Percentiles rank a stretch among this genome's conserved stretches.
phyloP scores from a whole-genome alignment of 2,329 filamentous ascomycete genomes.

The Alternaria panax region DNA sequence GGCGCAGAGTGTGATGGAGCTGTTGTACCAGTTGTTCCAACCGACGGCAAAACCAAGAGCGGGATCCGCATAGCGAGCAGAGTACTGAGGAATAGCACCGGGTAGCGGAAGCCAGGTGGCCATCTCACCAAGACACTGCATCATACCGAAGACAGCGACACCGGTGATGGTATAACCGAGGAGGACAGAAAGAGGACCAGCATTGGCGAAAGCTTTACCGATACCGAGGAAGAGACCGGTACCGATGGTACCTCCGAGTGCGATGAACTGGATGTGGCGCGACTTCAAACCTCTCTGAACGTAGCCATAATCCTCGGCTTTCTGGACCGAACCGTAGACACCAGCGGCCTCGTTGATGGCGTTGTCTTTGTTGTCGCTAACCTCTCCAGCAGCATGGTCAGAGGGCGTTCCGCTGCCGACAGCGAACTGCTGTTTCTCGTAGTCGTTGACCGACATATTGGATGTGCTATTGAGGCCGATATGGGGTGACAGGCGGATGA shows the following conservation, averaged over 20 bases:
- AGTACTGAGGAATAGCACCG: constrained; percentile 48
- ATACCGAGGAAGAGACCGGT: constrained; percentile 49
- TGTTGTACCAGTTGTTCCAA: constrained; percentile 43
- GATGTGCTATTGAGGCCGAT: not conserved
- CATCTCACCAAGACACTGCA: constrained; percentile 55
- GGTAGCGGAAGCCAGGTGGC: constrained; percentile 52
- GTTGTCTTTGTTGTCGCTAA: constrained; percentile 33
- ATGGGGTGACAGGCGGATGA: not conserved
- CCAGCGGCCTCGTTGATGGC: constrained; percentile 58
- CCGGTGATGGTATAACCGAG: constrained; percentile 48
- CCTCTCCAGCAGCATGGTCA: constrained; percentile 34
- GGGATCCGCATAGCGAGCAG: constrained; percentile 57
- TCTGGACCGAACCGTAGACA: constrained; percentile 60
- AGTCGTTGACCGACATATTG: constrained; percentile 35
- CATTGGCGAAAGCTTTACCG: constrained; percentile 41
- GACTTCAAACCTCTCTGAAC: constrained; percentile 53
- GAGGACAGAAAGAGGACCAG: constrained; percentile 47
- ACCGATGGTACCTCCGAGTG: constrained; percentile 64
- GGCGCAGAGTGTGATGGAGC: constrained; percentile 45
- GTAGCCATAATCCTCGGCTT: constrained; percentile 43
- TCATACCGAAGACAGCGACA: constrained; percentile 49
- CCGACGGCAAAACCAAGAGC: constrained; percentile 42
- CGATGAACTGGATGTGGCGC: constrained; percentile 67
- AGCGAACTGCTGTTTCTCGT: constrained; percentile 39
- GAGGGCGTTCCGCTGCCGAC: constrained; percentile 20